Evolutionary conservation across 768 basidiomycete species (phyloP).

Genomic region (Pleurotus pulmonarius): DNA sequence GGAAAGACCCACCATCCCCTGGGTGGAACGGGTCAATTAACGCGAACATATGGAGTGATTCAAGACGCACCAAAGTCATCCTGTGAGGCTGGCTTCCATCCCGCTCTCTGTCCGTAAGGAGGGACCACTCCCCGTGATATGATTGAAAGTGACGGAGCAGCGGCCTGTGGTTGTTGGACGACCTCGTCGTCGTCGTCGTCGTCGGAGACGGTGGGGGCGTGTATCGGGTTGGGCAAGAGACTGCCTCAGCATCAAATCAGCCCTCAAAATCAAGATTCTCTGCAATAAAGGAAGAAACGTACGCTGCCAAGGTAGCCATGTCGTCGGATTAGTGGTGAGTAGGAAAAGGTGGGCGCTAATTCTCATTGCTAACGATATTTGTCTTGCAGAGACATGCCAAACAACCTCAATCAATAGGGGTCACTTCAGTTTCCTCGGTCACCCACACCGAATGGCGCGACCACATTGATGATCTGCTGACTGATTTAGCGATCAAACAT

Average conservation of each 20-base stretch:
- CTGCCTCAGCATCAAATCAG: slow-evolving; percentile 30
- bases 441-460: too few relatives aligned
- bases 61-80: slow-evolving; percentile 75
- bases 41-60: not conserved
- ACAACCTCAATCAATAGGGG: not conserved
- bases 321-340: not conserved
- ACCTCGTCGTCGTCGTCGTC: slow-evolving; percentile 51
- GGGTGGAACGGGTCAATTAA: slow-evolving; percentile 4
- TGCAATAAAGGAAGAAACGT: slow-evolving; percentile 27
- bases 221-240: slow-evolving; percentile 62
- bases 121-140: slow-evolving; percentile 59
- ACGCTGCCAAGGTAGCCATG: slow-evolving; percentile 68
- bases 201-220: slow-evolving; percentile 49
- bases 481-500: slow-evolving; percentile 1
- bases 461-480: slow-evolving; percentile 1
- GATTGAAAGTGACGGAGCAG: slow-evolving; percentile 34
- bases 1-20: slow-evolving; percentile 87
- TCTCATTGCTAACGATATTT: not conserved
- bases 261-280: not conserved
- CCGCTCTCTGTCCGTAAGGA: slow-evolving; percentile 79
- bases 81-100: slow-evolving; percentile 81
- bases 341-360: not conserved
- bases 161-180: slow-evolving; percentile 21
- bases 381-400: not conserved
- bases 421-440: too few relatives aligned